These are phyloP conservation scores for Dittrichia graveolens DNA, from an alignment of 129 eudicot species.

Conservation along the genomic window DNA sequence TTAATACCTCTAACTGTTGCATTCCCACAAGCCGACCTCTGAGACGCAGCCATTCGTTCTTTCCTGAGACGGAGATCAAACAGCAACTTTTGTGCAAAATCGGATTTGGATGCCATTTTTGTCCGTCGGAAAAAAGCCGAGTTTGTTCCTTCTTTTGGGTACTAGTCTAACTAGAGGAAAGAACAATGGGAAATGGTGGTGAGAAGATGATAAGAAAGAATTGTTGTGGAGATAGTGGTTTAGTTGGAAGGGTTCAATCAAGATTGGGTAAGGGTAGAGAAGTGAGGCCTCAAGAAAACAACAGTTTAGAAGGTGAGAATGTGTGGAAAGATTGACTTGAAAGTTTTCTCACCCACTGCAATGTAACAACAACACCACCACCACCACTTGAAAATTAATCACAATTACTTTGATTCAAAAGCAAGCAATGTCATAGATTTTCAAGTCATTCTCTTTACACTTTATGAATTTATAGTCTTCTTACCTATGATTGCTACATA, in stretches of 20 bases:
- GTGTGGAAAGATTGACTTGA: slow-evolving; percentile 46
- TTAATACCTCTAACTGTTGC: slow-evolving; percentile 52
- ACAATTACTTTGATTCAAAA: slow-evolving; percentile 60
- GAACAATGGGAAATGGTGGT: slow-evolving; percentile 11
- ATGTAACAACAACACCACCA: slow-evolving; percentile 30
- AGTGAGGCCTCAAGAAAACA: slow-evolving; percentile 23
- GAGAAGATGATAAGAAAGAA: slow-evolving; percentile 9
- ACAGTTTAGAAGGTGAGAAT: slow-evolving; percentile 23
- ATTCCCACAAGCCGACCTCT: slow-evolving; percentile 42
- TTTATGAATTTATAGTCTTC: slow-evolving; percentile 11
- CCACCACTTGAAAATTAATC: slow-evolving; percentile 24
- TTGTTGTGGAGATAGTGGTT: slow-evolving; percentile 20
- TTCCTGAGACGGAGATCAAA: slow-evolving; percentile 75
- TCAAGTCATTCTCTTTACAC: slow-evolving; percentile 17
- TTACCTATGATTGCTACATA: background rate
- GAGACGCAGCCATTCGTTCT: slow-evolving; percentile 68
- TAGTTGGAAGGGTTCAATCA: slow-evolving; percentile 29
- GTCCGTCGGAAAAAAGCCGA: background rate
- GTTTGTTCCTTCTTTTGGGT: background rate
- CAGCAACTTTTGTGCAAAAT: slow-evolving; percentile 90
- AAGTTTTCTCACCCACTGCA: slow-evolving; percentile 40
- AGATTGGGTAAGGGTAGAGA: slow-evolving; percentile 33
- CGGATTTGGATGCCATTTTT: slow-evolving; percentile 66
- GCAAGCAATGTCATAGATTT: slow-evolving; percentile 53
- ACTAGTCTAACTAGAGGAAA: background rate